Base-by-base conservation (phyloP, 352 stramenopile species). In the Phytophthora crassamura region DNA sequence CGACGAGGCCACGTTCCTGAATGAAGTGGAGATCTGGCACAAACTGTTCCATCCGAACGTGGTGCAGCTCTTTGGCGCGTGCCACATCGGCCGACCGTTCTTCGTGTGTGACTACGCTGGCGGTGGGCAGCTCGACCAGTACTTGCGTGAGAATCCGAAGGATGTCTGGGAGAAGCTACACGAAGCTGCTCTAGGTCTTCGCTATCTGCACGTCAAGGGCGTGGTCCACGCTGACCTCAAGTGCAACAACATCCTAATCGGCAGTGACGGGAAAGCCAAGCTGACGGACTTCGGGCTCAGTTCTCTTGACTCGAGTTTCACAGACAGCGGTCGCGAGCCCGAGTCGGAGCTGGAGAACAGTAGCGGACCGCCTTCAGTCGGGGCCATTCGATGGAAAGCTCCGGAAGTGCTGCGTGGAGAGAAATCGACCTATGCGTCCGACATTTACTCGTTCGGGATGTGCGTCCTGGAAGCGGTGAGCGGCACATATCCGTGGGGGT, bases 161-260 rank as follows among this genome's bases (percentile, higher is more conserved):
- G 43, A 67, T n/a, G 1, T 59, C 3, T 64, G 70, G 57, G 22
- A 33, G 8, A 60, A 72, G 30, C 11, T 80, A 48, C 54, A 57
- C 25, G 64, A 82, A 14, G 52, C 64, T 3, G 68, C 69, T 1
- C 40, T 75, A 15, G 88, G 83, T 6, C 53, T 96, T 0, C 30
- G 55, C 28, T 94, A 67, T 89, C 18, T 88, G 86, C 72, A 63
- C 20, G 11, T 52, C 45, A 47, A 60, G 47, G 10, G 22, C 6
- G 52, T 90, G 3, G 63, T 96, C 7, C 89, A 97, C 49, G 72
- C 83, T 4, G 88, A 97, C 55, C 67, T 97, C 7, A 97, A 65
- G 22, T 65, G 47, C 11, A 59, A 65, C 57, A 65, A 65, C 52
- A 57, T 64, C 15, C 32, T 64, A 7, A n/a, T 72, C 7, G 64